Evolutionary conservation across 805 yeast genomes (phyloP), one percentile per base, ranked within the genome.

Genomic region (Candida suzukii): DNA sequence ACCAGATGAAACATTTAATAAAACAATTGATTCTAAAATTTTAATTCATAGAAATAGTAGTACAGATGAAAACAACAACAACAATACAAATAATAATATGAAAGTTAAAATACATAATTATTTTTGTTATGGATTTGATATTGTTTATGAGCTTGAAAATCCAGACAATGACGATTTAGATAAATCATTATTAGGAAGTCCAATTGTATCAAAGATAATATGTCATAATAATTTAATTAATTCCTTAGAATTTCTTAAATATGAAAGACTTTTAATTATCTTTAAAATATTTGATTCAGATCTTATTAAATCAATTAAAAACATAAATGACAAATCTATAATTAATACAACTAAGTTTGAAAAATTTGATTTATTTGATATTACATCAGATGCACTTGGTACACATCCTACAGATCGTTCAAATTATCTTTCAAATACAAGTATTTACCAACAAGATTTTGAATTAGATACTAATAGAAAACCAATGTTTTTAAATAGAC

Each of bases 171-270:
- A 31, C 35, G 35, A 19, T 18, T 22, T 18, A 3, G 21, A 13
- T 4, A 11, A 21, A 11, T 9, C n/a, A 11, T 32, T 24, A 29
- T 14, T 9, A 16, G 32, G 36, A 11, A 32, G 35, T 43, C 49
- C 5, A 48, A 73, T 4, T 53, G 61, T 2, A 58, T 77, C 17
- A 30, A 77, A 76, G 44, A 44, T 78, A 3, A 63, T 75, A 2
- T 30, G 76, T 10, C 83, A 78, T 51, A 67, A 67, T 46, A 81
- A 80, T 28, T 63, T 69, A 4, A 63, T 73, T n/a, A 74, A 73
- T 47, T 67, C 75, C 3, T 57, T 72, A 22, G 73, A 71, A 38
- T 78, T 78, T 51, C 67, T 74, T 60, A 73, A 66, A 40, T 78
- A 80, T 68, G 71, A 71, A 47, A 64, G 66, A 44, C 67, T 79